Evolutionary conservation across 495 filamentous ascomycete species (phyloP).

Genomic region (Oidiodendron maius): DNA sequence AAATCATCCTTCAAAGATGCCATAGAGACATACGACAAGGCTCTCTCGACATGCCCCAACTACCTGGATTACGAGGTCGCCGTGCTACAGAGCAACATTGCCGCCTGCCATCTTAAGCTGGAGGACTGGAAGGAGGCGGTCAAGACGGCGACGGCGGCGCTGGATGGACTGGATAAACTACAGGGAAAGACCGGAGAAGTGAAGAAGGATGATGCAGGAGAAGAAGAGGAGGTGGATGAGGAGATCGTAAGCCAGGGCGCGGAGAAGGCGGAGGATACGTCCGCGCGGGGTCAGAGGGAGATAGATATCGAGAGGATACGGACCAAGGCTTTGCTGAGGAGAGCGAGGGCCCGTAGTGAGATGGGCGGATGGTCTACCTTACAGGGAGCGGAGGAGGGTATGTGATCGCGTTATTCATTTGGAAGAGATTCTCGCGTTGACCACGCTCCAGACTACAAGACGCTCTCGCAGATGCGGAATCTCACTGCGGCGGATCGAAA

Average conservation of each 20-base stretch:
- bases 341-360: slow-evolving; percentile 68
- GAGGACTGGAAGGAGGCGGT: slow-evolving; percentile 82
- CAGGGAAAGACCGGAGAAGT: slow-evolving; percentile 15
- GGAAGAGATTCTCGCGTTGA: too few species aligned
- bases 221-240: slow-evolving; percentile 54
- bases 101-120: slow-evolving; percentile 86
- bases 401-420: slow-evolving; percentile 8
- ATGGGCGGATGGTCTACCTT: slow-evolving; percentile 72
- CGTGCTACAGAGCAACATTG: slow-evolving; percentile 78
- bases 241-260: slow-evolving; percentile 48
- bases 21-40: slow-evolving; percentile 84
- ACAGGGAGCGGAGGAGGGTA: slow-evolving; percentile 66
- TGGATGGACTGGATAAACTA: slow-evolving; percentile 65
- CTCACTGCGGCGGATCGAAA: slow-evolving; percentile 58
- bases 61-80: slow-evolving; percentile 90
- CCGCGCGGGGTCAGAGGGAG: slow-evolving; percentile 35
- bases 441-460: slow-evolving; percentile 49
- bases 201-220: slow-evolving; percentile 40
- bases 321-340: slow-evolving; percentile 78
- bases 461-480: slow-evolving; percentile 45
- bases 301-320: slow-evolving; percentile 72
- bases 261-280: slow-evolving; percentile 37
- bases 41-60: slow-evolving; percentile 72
- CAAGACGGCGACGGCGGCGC: slow-evolving; percentile 61
- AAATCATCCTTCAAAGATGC: slow-evolving; percentile 71